Percentiles rank a stretch among this genome's conserved stretches.
Conservation (phyloP, 2,329 filamentous ascomycete genomes). For the Fusarium compactum region DNA sequence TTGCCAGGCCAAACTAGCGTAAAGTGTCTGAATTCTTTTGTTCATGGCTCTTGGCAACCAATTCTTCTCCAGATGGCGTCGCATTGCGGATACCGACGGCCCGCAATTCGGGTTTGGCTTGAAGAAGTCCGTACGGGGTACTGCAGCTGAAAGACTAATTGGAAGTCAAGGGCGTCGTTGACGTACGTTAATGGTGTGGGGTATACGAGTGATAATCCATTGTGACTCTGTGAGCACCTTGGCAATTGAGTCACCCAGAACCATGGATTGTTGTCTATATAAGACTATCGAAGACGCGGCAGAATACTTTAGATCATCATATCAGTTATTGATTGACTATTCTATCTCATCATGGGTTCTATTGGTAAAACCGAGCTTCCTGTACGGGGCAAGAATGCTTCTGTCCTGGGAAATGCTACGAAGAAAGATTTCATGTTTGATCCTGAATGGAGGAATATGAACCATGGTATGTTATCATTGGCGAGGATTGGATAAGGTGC, state of each 20-base stretch:
- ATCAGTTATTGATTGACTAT: background rate
- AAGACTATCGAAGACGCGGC: background rate
- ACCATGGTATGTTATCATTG: slow-evolving; percentile 72
- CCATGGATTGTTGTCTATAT: slow-evolving; percentile 15
- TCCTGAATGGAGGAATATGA: slow-evolving; percentile 76
- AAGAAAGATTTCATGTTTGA: slow-evolving; percentile 77
- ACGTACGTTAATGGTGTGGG: slow-evolving; percentile 42
- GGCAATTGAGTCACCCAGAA: slow-evolving; percentile 34
- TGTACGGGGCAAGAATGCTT: slow-evolving; percentile 39
- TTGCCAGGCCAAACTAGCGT: background rate
- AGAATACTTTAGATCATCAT: background rate
- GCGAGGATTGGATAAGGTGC: background rate
- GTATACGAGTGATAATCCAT: slow-evolving; percentile 16
- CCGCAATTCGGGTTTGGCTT: background rate
- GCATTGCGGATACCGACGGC: slow-evolving; percentile 33
- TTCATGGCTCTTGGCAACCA: background rate
- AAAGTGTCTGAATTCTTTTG: background rate
- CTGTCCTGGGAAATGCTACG: slow-evolving; percentile 55
- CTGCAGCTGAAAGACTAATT: background rate
- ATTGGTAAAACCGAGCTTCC: slow-evolving; percentile 40
- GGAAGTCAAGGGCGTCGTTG: slow-evolving; percentile 41
- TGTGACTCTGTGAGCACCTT: background rate
- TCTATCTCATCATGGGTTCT: slow-evolving; percentile 38
- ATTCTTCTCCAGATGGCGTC: slow-evolving; percentile 3
- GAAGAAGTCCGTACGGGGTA: background rate